Evolutionary conservation across 345 rosid species (phyloP), one percentile per base, ranked within the genome.

Genomic region (Cochlearia excelsa): DNA sequence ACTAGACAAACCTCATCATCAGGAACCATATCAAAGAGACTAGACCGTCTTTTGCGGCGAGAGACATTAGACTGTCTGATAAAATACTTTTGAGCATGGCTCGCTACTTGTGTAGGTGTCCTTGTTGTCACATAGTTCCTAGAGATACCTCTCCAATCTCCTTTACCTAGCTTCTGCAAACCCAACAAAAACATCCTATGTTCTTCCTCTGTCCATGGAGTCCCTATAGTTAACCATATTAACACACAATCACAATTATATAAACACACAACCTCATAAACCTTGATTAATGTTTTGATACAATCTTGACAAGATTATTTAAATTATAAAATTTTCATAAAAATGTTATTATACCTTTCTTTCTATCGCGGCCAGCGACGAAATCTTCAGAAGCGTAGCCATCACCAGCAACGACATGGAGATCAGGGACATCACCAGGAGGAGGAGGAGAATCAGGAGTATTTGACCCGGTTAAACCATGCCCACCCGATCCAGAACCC

Each of bases 101-200:
- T 94, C 54, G 99, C 99, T 23, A 94, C 99, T 76, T 94, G 99
- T 9, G 99, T 94, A n/a, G 99, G 99, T 27, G 99, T 85, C 81
- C 97, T 80, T 4, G 96, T 79, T 23, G 85, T 75, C 62, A 94
- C 99, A 75, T 70, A 94, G 63, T 80, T 94, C 33, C 95, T 80
- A 0, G 99, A 87, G 77, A 94, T 94, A 46, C 99, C 99, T 70
- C 99, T 80, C 99, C 99, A 94, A 70, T 94, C 99, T 46, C 99
- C 99, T 84, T 94, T 94, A 4, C 99, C 99, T 1, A 94, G 79
- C 81, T 85, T 94, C 67, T 87, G 96, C 42, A 94, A 77, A 56
- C 99, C 99, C 61, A 94, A 69, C 65, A 94, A 79, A 66, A 94
- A 94, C 85, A 90, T 77, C 66, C 97, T 88, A 68, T 94, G 99